phyloP scores from a whole-genome alignment of 2,329 filamentous ascomycete species.

The Clonostachys chloroleuca region DNA sequence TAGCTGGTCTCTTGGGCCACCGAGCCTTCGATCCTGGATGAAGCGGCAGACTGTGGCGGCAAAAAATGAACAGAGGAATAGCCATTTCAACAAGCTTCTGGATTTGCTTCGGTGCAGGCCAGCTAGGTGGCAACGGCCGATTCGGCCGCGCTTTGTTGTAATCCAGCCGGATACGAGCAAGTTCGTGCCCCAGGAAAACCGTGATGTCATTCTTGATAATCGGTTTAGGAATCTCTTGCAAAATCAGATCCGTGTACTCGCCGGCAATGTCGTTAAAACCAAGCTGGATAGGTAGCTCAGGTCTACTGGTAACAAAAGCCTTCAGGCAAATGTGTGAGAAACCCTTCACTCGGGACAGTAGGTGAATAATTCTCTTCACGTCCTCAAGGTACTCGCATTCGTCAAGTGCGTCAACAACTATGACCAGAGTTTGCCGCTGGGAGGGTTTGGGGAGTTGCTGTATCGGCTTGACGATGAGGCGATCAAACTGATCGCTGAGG shows the following conservation, averaged over 20 bases:
- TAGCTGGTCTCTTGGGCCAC: neutral
- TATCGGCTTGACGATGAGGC: neutral
- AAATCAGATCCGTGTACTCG: slow-evolving; percentile 20
- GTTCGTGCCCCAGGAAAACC: slow-evolving; percentile 18
- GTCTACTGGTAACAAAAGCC: neutral
- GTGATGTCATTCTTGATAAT: slow-evolving; percentile 25
- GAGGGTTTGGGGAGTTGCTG: neutral
- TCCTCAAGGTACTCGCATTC: neutral
- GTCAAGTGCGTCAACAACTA: slow-evolving; percentile 1
- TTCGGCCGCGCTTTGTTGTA: slow-evolving; percentile 8
- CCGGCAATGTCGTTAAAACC: slow-evolving; percentile 21
- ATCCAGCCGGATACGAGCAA: slow-evolving; percentile 16
- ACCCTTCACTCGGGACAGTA: neutral
- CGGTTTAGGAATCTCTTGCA: slow-evolving; percentile 21
- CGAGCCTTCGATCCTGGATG: slow-evolving; percentile 7
- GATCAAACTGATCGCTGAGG: neutral
- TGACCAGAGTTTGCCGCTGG: neutral
- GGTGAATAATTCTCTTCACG: neutral
- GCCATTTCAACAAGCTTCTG: slow-evolving; percentile 14
- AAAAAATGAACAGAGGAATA: slow-evolving; percentile 21
- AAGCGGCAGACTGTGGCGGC: slow-evolving; percentile 17
- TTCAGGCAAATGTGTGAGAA: neutral
- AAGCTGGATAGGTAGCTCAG: slow-evolving; percentile 21
- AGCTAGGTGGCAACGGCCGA: slow-evolving; percentile 2
- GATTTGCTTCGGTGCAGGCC: slow-evolving; percentile 2